Base-by-base conservation (phyloP, 768 basidiomycete species). In the Clavaria fumosa region DNA sequence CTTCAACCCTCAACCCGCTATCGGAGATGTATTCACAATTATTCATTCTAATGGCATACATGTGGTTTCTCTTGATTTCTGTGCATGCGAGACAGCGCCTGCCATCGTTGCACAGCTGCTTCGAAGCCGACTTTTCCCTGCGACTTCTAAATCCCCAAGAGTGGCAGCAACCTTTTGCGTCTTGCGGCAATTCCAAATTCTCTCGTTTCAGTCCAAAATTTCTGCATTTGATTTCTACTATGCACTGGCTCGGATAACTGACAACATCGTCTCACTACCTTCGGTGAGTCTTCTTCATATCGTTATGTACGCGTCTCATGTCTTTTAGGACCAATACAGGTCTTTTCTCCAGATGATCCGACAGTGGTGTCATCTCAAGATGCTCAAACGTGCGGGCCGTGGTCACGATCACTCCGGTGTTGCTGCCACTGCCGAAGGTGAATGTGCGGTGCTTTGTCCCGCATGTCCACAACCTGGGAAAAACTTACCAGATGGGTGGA, bases 391-490 rank as follows among this genome's bases (percentile, higher is more conserved):
- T 7, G 45, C 40, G 1, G 51, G 46, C 5, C 19, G 45, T 4
- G 49, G 40, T 5, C 45, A 52, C 34, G 47, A 45, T 11, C 24
- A 39, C 2, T 19, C 4, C 2, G 52, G 53, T 10, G 37, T 48
- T 3, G 22, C 10, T 2, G 39, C 17, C 4, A 53, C 48, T 4
- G 19, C 42, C 26, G 18, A 19, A 1, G 49, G 52, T 0, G 42
- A 52, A 28, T 45, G 46, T 19, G 53, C 54, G 1, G 36, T 57
- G 6, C 14, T 45, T 23, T 58, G 55, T 35, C 50, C 53, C 12
- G 51, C 48, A 3, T 57, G 51, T 37, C 55, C 52, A 1, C 51
- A 56, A 4, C 53, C 49, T 0, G 46, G 39, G 0, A 50, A 43
- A 14, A 56, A 57, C 35, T 21, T 56, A n/a, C 50, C 47, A 6